A percentile compares a stretch with the other conserved stretches of the same genome.
These are phyloP conservation scores for Amaranthus tricolor DNA, from an alignment of 179 eudicot species.

Conservation along the genomic window DNA sequence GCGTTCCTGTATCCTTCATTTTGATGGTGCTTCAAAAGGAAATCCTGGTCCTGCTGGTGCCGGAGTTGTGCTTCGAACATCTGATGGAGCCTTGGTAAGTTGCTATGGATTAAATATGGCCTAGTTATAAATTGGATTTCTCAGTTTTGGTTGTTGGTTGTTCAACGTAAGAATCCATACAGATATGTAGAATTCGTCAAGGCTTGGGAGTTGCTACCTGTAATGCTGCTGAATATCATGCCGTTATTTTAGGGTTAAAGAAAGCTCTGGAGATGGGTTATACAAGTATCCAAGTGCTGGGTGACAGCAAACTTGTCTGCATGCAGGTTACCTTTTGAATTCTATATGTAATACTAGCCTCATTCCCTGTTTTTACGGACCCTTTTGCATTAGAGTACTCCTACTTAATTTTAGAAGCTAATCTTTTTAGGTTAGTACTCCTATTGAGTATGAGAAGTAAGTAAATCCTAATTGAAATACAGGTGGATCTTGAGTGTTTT, in stretches of 20 bases:
- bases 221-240: slow-evolving; percentile 90
- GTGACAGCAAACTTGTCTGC: slow-evolving; percentile 96
- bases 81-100: slow-evolving; percentile 59
- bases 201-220: slow-evolving; percentile 84
- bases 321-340: slow-evolving; percentile 62
- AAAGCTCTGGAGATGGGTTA: slow-evolving; percentile 81
- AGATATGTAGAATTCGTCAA: slow-evolving; percentile 89
- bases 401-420: too few species aligned
- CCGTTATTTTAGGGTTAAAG: slow-evolving; percentile 77
- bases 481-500: too few species aligned
- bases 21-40: slow-evolving; percentile 99
- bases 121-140: slow-evolving; percentile 2
- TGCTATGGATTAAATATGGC: slow-evolving; percentile 23
- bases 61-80: slow-evolving; percentile 74
- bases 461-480: too few species aligned
- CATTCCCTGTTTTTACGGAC: too few species aligned
- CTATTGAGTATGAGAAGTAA: too few species aligned
- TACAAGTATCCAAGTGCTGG: slow-evolving; percentile 59
- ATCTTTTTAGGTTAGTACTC: too few species aligned
- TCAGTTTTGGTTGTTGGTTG: background rate
- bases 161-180: slow-evolving; percentile 22
- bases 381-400: too few species aligned
- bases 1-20: slow-evolving; percentile 70
- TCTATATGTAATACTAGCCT: too few species aligned
- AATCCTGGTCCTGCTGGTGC: slow-evolving; percentile 99